Evolutionary conservation across 2,329 filamentous ascomycete species (phyloP).

Genomic region (Curvularia spicifera): DNA sequence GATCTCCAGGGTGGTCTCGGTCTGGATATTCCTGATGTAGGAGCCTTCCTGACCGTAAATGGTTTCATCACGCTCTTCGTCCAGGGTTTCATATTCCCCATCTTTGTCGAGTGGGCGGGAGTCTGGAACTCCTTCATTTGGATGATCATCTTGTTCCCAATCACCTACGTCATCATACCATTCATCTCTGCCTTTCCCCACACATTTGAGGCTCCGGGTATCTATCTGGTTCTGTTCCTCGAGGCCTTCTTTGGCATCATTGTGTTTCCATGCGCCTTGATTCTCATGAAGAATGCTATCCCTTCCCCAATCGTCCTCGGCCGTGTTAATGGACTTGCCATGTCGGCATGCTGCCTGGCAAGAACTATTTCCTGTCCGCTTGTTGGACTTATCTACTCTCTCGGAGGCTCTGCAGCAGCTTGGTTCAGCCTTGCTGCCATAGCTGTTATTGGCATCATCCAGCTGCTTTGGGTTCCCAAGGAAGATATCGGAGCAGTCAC

Average conservation of each 20-base stretch:
- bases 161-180: slow-evolving; percentile 71
- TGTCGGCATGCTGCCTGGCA: slow-evolving; percentile 70
- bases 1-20: slow-evolving; percentile 67
- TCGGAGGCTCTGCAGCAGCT: slow-evolving; percentile 65
- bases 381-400: slow-evolving; percentile 69
- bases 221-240: slow-evolving; percentile 68
- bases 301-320: slow-evolving; percentile 68
- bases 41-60: slow-evolving; percentile 71
- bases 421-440: slow-evolving; percentile 66
- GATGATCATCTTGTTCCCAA: slow-evolving; percentile 70
- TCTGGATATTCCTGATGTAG: slow-evolving; percentile 68
- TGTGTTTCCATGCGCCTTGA: slow-evolving; percentile 71
- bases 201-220: slow-evolving; percentile 61
- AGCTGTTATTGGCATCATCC: slow-evolving; percentile 62
- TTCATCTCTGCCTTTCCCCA: slow-evolving; percentile 67
- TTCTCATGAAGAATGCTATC: slow-evolving; percentile 76
- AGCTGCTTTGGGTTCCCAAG: slow-evolving; percentile 62
- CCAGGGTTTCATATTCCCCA: slow-evolving; percentile 73
- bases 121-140: slow-evolving; percentile 71
- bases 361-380: slow-evolving; percentile 72
- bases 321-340: slow-evolving; percentile 73
- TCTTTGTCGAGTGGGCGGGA: slow-evolving; percentile 67
- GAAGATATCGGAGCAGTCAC: slow-evolving; percentile 49
- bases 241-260: slow-evolving; percentile 73
- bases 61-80: slow-evolving; percentile 75